Percentiles rank a stretch among this genome's conserved stretches.
Evolutionary conservation across 2,329 filamentous ascomycete species (phyloP).

Genomic region (Arthrobotrys entomopaga): DNA sequence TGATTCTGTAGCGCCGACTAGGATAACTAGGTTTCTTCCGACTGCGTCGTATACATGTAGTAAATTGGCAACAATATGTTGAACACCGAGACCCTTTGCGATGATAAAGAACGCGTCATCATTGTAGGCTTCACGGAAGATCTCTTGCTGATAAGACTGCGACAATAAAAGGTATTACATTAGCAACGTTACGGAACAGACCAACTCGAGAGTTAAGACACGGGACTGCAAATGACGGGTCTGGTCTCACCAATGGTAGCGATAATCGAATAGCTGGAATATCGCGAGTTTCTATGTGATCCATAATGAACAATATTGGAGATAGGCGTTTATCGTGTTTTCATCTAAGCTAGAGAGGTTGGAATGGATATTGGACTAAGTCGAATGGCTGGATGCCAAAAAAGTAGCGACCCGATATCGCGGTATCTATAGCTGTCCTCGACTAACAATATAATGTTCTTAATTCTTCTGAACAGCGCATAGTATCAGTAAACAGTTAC

Average conservation of each 20-base stretch:
- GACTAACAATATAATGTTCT: no score
- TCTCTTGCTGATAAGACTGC: slow-evolving; percentile 89
- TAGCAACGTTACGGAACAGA: neutral
- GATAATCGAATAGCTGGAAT: slow-evolving; percentile 76
- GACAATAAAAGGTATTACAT: slow-evolving; percentile 12
- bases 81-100: slow-evolving; percentile 87
- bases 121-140: slow-evolving; percentile 87
- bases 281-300: slow-evolving; percentile 10
- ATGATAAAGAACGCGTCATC: slow-evolving; percentile 95
- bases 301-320: slow-evolving; percentile 5
- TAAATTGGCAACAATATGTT: slow-evolving; percentile 93
- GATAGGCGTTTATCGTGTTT: no score
- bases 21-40: slow-evolving; percentile 88
- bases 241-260: slow-evolving; percentile 72
- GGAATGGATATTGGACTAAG: no score
- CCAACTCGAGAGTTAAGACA: neutral
- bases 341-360: no score
- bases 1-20: slow-evolving; percentile 88
- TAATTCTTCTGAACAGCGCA: no score
- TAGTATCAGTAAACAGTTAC: no score
- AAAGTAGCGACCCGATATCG: no score
- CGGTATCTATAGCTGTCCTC: no score
- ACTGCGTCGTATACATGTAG: slow-evolving; percentile 96
- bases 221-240: neutral
- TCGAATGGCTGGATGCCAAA: no score